A percentile compares a stretch with the other conserved stretches of the same genome.
phyloP scores from a whole-genome alignment of 495 filamentous ascomycete genomes.

The Chaetomium fimeti region DNA sequence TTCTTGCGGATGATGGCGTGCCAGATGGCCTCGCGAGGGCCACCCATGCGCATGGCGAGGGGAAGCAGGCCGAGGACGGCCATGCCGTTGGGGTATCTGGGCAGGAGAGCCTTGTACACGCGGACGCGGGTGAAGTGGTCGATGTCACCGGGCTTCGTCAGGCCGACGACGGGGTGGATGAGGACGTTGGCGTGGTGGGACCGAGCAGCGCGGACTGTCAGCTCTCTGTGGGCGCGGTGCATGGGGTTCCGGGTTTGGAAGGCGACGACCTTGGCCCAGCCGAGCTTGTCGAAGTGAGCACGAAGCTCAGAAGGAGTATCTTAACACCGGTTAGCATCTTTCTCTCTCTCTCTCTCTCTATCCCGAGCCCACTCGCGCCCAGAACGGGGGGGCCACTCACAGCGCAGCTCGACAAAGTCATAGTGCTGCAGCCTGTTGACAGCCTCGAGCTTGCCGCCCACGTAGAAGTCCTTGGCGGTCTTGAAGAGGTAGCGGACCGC shows the following conservation, averaged over 20 bases:
- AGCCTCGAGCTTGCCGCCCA: conserved; percentile 93
- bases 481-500: conserved; percentile 85
- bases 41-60: conserved; percentile 98
- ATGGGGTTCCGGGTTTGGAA: conserved; percentile 99
- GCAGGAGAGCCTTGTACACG: conserved; percentile 94
- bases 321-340: conserved; percentile 48
- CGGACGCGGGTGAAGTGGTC: conserved; percentile 99
- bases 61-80: conserved; percentile 93
- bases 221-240: conserved; percentile 95
- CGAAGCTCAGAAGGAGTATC: conserved; percentile 94
- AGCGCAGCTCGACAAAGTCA: conserved; percentile 95
- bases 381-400: conserved; percentile 42
- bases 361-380: not conserved
- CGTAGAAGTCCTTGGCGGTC: conserved; percentile 79
- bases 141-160: conserved; percentile 98
- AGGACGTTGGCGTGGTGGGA: conserved; percentile 95
- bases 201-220: conserved; percentile 95
- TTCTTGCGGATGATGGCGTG: conserved; percentile 99
- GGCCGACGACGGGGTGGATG: conserved; percentile 96
- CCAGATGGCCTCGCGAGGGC: conserved; percentile 97
- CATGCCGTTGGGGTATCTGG: conserved; percentile 98
- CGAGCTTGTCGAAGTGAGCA: conserved; percentile 97
- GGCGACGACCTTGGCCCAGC: conserved; percentile 93
- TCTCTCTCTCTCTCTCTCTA: not conserved
- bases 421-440: conserved; percentile 95